phyloP scores from a whole-genome alignment of 805 yeast genomes.

The Candida xyloterini region DNA sequence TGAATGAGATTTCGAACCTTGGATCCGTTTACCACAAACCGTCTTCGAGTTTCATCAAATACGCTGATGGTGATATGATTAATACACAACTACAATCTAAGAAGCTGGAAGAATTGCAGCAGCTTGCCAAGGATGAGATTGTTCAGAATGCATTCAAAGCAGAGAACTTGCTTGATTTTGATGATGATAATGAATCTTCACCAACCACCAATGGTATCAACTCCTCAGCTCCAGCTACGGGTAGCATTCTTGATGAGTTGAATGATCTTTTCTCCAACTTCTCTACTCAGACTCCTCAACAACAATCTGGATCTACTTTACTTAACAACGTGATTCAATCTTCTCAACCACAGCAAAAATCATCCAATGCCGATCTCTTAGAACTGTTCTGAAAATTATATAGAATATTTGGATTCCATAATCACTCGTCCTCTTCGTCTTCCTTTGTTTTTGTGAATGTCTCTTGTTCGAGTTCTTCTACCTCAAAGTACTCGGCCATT shows the following conservation, averaged over 20 bases:
- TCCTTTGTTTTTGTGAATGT: conserved; percentile 8
- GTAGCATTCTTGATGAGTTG: conserved; percentile 64
- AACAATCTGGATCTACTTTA: conserved; percentile 4
- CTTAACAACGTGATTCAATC: conserved; percentile 11
- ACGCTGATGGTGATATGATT: conserved; percentile 18
- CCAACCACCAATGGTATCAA: conserved; percentile 7
- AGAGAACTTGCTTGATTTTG: conserved; percentile 84
- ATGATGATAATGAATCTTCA: conserved; percentile 49
- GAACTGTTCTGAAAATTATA: conserved; percentile 12
- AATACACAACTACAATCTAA: conserved; percentile 39
- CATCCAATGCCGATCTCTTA: conserved; percentile 19
- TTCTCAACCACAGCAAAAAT: conserved; percentile 3
- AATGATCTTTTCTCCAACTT: conserved; percentile 60
- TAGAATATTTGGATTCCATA: conserved; percentile 1
- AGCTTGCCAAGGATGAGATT: conserved; percentile 73
- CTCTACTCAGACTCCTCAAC: conserved; percentile 13
- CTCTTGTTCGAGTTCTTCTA: conserved; percentile 30
- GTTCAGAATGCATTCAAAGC: conserved; percentile 56
- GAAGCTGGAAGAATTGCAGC: conserved; percentile 74
- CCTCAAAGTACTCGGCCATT: conserved; percentile 24
- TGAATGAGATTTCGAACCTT: conserved; percentile 76
- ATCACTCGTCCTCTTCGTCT: conserved; percentile 8
- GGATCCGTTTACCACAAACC: conserved; percentile 91
- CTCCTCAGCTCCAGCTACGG: conserved; percentile 23
- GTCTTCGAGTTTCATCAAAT: conserved; percentile 52